phyloP scores from a whole-genome alignment of 495 filamentous ascomycete genomes.

The Neurospora pannonica region DNA sequence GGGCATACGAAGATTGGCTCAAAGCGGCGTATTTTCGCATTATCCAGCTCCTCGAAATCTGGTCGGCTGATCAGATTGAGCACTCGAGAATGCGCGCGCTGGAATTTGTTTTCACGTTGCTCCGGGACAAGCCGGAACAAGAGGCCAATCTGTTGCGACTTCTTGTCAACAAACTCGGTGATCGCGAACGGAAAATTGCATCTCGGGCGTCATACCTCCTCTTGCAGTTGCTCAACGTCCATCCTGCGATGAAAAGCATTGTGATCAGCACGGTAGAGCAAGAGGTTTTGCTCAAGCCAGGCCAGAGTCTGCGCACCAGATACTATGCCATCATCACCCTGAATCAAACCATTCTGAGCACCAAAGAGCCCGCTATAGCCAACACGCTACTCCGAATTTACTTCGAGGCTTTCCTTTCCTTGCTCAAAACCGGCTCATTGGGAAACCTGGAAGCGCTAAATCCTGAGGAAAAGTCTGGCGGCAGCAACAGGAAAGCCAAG shows the following conservation, averaged over 20 bases:
- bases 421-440: conserved; percentile 51
- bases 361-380: conserved; percentile 73
- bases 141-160: conserved; percentile 88
- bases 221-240: conserved; percentile 75
- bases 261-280: conserved; percentile 75
- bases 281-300: conserved; percentile 78
- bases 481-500: conserved; percentile 7
- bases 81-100: conserved; percentile 79
- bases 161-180: conserved; percentile 91
- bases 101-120: conserved; percentile 77
- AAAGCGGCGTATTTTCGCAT: conserved; percentile 88
- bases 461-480: conserved; percentile 13
- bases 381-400: conserved; percentile 78
- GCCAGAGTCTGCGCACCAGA: conserved; percentile 77
- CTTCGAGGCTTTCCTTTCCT: conserved; percentile 70
- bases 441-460: conserved; percentile 14
- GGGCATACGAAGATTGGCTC: conserved; percentile 92
- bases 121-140: conserved; percentile 94
- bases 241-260: conserved; percentile 86
- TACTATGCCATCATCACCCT: conserved; percentile 95
- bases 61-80: conserved; percentile 90
- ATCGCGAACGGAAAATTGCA: conserved; percentile 86
- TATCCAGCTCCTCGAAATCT: conserved; percentile 76
- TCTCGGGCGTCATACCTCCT: conserved; percentile 86
- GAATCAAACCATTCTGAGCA: conserved; percentile 87